Base-by-base conservation (phyloP, 345 rosid genomes). In the Arabis alpina region DNA sequence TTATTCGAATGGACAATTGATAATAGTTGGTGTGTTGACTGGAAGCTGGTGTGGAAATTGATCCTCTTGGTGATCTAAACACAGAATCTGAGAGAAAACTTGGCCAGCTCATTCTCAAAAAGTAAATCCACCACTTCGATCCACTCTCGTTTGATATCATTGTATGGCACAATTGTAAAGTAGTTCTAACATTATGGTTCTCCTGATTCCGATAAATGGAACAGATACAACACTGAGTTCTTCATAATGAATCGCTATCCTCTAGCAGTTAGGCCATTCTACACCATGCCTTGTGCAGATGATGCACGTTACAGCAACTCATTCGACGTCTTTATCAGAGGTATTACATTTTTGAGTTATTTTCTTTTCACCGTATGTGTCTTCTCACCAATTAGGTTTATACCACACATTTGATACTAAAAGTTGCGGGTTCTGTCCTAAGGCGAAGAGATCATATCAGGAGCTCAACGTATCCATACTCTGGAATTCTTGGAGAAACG, bases 401-500 rank as follows among this genome's bases (percentile, higher is more conserved):
- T 43, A 14, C 27, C 12, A 8, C 27, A 39, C 36, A 30, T 23
- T 14, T 54, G 12, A 23, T 41, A 58, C 48, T 60, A 45, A 60
- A n/a, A 19, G 19, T 39, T 27, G 11, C 5, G 36, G 57, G 36
- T 61, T 71, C 47, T n/a, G 28, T 23, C 50, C 47, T 34, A 91
- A 19, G 98, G 99, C 2, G 96, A 91, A 86, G 97, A 91, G 84
- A 94, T 94, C 36, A 91, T 94, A 51, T 91, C 99, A 4, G 99
- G 97, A 75, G 96, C 89, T 45, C 97, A 94, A 79, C 97, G 97
- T 88, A 64, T 91, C 58, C 97, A 91, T 79, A 86, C 79, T 37
- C 86, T 93, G n/a, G 93, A 91, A 41, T 54, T 84, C 61, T 80
- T 94, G 81, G 80, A 78, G 14, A 78, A 88, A 81, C 96, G 88